Percentiles rank a stretch among this genome's conserved stretches.
phyloP scores from a whole-genome alignment of 306 rosid species.

The Fragaria iinumae region DNA sequence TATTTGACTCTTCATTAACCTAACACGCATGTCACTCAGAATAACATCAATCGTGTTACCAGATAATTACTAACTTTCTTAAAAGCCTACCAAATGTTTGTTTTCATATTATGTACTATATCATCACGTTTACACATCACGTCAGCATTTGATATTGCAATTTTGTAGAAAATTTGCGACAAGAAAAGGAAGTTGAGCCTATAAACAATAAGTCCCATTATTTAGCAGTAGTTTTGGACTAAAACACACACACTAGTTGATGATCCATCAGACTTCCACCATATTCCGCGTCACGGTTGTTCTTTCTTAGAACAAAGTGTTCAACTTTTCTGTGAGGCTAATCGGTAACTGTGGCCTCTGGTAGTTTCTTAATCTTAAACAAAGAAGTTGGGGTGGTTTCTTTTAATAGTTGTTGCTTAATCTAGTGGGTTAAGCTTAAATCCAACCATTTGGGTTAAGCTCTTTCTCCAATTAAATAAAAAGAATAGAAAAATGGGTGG shows the following conservation, averaged over 20 bases:
- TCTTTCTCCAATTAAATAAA: too few relatives aligned
- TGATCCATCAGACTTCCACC: slow-evolving; percentile 1
- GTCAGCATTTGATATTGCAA: too few relatives aligned
- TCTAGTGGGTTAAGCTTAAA: neutral
- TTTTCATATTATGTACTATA: too few relatives aligned
- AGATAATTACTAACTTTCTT: too few relatives aligned
- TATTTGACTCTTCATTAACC: too few relatives aligned
- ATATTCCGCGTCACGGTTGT: slow-evolving; percentile 11
- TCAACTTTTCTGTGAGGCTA: neutral
- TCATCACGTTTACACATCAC: too few relatives aligned
- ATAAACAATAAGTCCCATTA: neutral
- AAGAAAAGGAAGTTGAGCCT: neutral
- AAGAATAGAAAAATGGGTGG: too few relatives aligned
- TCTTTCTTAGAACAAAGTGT: slow-evolving; percentile 7
- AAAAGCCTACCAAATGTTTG: too few relatives aligned
- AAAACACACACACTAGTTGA: neutral
- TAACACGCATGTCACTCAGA: too few relatives aligned
- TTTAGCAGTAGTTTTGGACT: neutral
- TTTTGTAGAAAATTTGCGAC: too few relatives aligned
- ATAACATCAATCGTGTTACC: too few relatives aligned
- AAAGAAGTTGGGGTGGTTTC: slow-evolving; percentile 3
- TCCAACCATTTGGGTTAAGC: neutral
- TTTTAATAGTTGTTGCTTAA: neutral
- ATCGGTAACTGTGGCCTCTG: slow-evolving; percentile 15
- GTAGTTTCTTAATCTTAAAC: neutral